A percentile compares a stretch with the other conserved stretches of the same genome.
These are phyloP conservation scores for Sporothrix globosa DNA, from an alignment of 2,329 filamentous ascomycete species.

Conservation along the genomic window DNA sequence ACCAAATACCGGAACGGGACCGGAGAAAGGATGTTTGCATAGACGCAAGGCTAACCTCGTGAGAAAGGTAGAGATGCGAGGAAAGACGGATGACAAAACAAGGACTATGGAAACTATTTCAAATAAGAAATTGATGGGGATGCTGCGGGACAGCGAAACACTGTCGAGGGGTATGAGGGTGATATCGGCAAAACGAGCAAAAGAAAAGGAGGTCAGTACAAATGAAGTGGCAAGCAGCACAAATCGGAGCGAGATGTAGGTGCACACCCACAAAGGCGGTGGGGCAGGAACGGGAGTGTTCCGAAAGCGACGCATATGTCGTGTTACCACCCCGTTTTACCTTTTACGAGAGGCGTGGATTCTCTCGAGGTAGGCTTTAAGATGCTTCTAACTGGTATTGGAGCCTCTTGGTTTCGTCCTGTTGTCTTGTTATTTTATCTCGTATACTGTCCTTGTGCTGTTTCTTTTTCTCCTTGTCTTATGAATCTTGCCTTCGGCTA, in stretches of 20 bases:
- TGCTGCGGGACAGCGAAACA: neutral
- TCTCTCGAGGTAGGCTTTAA: neutral
- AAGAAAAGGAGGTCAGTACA: neutral
- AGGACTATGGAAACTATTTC: neutral
- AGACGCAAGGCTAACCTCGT: slow-evolving; percentile 11
- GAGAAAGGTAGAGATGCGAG: neutral
- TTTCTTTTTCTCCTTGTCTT: neutral
- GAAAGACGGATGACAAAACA: neutral
- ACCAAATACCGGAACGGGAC: neutral
- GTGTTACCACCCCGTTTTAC: slow-evolving; percentile 12
- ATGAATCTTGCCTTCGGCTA: neutral
- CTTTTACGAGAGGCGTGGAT: neutral
- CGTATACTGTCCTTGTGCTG: neutral
- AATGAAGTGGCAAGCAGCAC: neutral
- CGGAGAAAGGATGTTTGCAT: neutral
- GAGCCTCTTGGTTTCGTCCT: neutral
- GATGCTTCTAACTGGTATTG: neutral
- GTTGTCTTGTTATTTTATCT: neutral
- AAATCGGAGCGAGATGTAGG: slow-evolving; percentile 16
- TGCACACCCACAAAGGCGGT: slow-evolving; percentile 14
- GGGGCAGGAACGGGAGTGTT: slow-evolving; percentile 14
- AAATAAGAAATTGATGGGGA: neutral
- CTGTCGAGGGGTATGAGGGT: neutral
- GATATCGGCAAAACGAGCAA: neutral
- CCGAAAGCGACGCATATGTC: neutral